A percentile compares a stretch with the other conserved stretches of the same genome.
These are phyloP conservation scores for Aphanomyces invadans DNA, from an alignment of 352 stramenopile species.

Conservation along the genomic window DNA sequence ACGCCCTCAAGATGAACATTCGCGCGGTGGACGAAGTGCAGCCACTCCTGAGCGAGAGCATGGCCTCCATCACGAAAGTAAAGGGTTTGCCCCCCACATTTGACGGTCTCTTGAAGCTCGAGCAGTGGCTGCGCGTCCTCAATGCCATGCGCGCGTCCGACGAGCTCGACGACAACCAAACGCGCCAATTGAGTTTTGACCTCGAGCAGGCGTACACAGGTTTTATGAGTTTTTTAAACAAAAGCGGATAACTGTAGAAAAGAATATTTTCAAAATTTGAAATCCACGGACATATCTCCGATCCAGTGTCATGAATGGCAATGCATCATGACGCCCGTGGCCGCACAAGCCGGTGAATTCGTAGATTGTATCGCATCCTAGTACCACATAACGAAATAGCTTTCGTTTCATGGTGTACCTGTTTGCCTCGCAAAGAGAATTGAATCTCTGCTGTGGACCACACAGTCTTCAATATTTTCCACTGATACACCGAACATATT, in stretches of 20 bases:
- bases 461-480: no score
- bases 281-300: not conserved
- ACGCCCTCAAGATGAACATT: constrained; percentile 96
- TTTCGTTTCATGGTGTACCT: no score
- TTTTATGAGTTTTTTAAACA: constrained; percentile 88
- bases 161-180: constrained; percentile 93
- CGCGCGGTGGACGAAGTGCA: constrained; percentile 96
- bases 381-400: no score
- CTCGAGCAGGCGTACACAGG: constrained; percentile 93
- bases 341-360: no score
- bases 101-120: constrained; percentile 87
- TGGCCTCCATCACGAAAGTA: constrained; percentile 90
- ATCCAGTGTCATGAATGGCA: no score
- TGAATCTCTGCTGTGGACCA: no score
- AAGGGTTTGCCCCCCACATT: constrained; percentile 93
- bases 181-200: constrained; percentile 93
- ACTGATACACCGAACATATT: no score
- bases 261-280: not conserved
- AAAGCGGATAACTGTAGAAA: constrained; percentile 31
- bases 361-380: no score
- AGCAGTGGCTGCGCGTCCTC: constrained; percentile 93
- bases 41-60: constrained; percentile 94
- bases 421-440: no score
- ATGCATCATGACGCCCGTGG: no score
- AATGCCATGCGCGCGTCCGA: constrained; percentile 95